These are phyloP conservation scores for Helicosporidium sp. DNA, from an alignment of 139 green algal species.

Conservation along the genomic window DNA sequence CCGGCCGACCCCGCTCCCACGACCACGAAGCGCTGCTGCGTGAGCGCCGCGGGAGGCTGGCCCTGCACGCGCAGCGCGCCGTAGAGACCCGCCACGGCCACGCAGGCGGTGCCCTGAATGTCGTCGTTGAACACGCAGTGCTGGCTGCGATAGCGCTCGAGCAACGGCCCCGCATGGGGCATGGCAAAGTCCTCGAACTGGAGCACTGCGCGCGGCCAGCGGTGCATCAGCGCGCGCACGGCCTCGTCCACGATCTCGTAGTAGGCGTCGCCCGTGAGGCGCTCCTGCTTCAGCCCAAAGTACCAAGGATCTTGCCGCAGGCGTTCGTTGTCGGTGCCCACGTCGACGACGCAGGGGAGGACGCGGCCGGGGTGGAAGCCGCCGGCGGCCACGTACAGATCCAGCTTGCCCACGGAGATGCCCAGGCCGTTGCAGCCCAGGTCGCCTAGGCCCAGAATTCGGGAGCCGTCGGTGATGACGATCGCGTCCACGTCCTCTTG, in stretches of 20 bases:
- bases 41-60: constrained; percentile 17
- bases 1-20: constrained; percentile 48
- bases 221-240: constrained; percentile 35
- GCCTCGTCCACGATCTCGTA: constrained; percentile 54
- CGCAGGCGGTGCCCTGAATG: constrained; percentile 46
- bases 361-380: constrained; percentile 69
- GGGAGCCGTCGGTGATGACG: constrained; percentile 51
- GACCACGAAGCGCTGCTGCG: constrained; percentile 38
- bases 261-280: constrained; percentile 52
- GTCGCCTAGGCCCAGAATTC: constrained; percentile 66
- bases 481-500: constrained; percentile 41
- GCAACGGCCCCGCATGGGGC: constrained; percentile 29
- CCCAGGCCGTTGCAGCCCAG: constrained; percentile 56
- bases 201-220: constrained; percentile 40
- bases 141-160: constrained; percentile 40
- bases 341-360: constrained; percentile 70
- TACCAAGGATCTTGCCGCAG: constrained; percentile 43
- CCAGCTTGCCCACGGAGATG: constrained; percentile 76
- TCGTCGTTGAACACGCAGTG: constrained; percentile 58
- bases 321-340: constrained; percentile 61
- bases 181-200: constrained; percentile 63
- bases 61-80: constrained; percentile 25
- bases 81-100: constrained; percentile 38
- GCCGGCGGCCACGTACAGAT: constrained; percentile 77
- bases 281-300: constrained; percentile 40